Evolutionary conservation across 805 yeast genomes (phyloP).

Genomic region (Myxozyma lipomycoides): DNA sequence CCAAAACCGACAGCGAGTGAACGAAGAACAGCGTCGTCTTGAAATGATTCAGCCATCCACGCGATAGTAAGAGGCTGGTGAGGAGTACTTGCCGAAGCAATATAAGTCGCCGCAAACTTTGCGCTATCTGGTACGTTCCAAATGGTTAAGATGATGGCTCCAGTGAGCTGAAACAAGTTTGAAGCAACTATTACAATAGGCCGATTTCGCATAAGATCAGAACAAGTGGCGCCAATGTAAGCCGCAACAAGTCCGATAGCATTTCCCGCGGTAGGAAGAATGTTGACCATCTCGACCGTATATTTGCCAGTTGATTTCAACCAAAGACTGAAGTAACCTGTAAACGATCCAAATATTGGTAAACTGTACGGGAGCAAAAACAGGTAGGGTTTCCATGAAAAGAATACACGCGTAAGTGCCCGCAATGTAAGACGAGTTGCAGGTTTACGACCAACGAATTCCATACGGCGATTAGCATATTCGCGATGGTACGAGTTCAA

Average conservation of each 20-base stretch:
- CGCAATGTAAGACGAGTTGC: slow-evolving; percentile 15
- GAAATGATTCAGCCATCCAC: slow-evolving; percentile 17
- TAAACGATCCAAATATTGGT: slow-evolving; percentile 14
- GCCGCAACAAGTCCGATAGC: slow-evolving; percentile 35
- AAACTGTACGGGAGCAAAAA: slow-evolving; percentile 22
- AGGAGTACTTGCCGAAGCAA: background rate
- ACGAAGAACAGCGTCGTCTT: slow-evolving; percentile 35
- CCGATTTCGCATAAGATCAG: slow-evolving; percentile 34
- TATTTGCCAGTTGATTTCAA: slow-evolving; percentile 32
- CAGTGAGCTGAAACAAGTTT: slow-evolving; percentile 2
- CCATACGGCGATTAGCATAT: slow-evolving; percentile 21
- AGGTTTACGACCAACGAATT: slow-evolving; percentile 22
- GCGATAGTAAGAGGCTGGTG: background rate
- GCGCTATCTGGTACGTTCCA: slow-evolving; percentile 17
- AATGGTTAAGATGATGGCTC: slow-evolving; percentile 16
- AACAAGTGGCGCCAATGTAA: slow-evolving; percentile 31
- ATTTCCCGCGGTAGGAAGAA: slow-evolving; percentile 38
- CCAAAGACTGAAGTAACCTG: slow-evolving; percentile 32
- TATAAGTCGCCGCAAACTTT: background rate
- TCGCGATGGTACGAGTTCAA: slow-evolving; percentile 14
- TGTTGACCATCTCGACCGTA: slow-evolving; percentile 34
- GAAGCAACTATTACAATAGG: slow-evolving; percentile 19
- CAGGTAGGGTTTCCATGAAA: slow-evolving; percentile 22
- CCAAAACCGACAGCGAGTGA: slow-evolving; percentile 35
- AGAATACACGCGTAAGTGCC: slow-evolving; percentile 6